A percentile compares a stretch with the other conserved stretches of the same genome.
Evolutionary conservation across 768 basidiomycete species (phyloP).

Genomic region (Pleurotus platypus): DNA sequence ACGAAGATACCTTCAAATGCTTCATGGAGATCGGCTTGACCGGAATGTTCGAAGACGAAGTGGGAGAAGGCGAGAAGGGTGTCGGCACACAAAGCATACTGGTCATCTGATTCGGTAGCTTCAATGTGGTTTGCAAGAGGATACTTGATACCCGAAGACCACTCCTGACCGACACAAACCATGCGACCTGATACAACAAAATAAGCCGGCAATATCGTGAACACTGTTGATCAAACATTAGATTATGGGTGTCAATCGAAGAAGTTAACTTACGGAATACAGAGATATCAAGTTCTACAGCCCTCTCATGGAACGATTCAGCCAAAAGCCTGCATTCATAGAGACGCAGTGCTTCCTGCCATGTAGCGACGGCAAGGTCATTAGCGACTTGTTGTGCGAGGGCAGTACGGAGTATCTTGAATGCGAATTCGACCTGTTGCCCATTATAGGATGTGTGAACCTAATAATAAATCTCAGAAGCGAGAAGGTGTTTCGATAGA

Average conservation of each 20-base stretch:
- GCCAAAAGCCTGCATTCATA: background rate
- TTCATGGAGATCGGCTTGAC: background rate
- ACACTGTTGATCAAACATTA: background rate
- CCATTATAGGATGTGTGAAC: too few species aligned
- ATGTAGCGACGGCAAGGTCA: background rate
- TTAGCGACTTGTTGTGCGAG: too few species aligned
- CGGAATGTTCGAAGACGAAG: background rate
- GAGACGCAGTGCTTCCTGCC: background rate
- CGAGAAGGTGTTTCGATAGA: too few species aligned
- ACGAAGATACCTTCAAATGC: background rate
- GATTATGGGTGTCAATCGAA: background rate
- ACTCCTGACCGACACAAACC: background rate
- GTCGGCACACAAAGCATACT: background rate
- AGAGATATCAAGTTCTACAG: background rate
- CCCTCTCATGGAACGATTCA: background rate
- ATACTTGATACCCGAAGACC: background rate
- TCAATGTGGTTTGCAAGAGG: background rate
- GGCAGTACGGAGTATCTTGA: too few species aligned
- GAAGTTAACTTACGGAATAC: background rate
- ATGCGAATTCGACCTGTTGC: too few species aligned
- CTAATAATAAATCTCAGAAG: too few species aligned
- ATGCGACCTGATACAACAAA: background rate
- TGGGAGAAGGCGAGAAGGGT: background rate
- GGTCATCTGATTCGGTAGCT: too few species aligned
- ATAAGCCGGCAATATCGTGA: background rate